Conservation (phyloP, 768 basidiomycete species). For the Termitomyces sp. region DNA sequence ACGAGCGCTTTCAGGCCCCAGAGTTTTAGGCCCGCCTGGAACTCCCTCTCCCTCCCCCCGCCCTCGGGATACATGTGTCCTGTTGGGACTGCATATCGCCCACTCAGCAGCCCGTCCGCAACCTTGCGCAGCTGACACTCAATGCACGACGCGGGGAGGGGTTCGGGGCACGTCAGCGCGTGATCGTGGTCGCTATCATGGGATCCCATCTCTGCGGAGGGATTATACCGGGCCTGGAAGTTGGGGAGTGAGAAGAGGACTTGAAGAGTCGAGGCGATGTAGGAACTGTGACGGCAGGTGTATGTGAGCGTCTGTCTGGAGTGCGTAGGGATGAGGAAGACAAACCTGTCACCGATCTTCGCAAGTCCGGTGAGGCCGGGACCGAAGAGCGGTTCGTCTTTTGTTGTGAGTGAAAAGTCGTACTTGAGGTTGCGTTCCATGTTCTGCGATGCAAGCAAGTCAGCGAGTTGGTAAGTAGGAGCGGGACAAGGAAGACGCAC, state of each 20-base stretch:
- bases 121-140: constrained; percentile 95
- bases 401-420: constrained; percentile 85
- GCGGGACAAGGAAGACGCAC: constrained; percentile 31
- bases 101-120: constrained; percentile 87
- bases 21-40: constrained; percentile 84
- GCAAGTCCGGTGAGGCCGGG: constrained; percentile 82
- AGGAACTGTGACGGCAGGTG: constrained; percentile 56
- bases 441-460: constrained; percentile 46
- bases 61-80: constrained; percentile 19
- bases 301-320: no score
- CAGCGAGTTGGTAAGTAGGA: neutral
- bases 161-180: constrained; percentile 52
- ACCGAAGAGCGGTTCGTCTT: constrained; percentile 85
- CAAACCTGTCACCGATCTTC: constrained; percentile 84
- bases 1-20: constrained; percentile 81
- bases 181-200: constrained; percentile 31
- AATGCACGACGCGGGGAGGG: constrained; percentile 75
- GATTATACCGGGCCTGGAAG: constrained; percentile 69
- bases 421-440: constrained; percentile 94
- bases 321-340: neutral
- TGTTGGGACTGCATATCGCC: constrained; percentile 75
- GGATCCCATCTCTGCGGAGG: neutral
- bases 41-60: constrained; percentile 33
- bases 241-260: constrained; percentile 73
- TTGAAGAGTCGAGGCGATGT: constrained; percentile 94